Evolutionary conservation across 2,329 filamentous ascomycete species (phyloP), one percentile per base, ranked within the genome.

Genomic region (Fusarium pilosicola): DNA sequence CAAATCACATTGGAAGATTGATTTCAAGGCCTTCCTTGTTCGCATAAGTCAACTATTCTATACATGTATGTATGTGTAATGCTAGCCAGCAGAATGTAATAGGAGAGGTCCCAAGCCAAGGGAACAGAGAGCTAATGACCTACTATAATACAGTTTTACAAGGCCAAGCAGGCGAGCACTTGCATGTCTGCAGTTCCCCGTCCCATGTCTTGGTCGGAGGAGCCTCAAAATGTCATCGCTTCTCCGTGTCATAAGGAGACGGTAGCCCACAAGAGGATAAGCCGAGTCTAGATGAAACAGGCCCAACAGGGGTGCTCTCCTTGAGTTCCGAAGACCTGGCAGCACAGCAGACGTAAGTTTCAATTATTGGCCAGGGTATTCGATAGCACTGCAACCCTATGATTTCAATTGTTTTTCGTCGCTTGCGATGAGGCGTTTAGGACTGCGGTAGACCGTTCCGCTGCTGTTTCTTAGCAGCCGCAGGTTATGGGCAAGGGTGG

Each of bases 21-120:
- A 65, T 74, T 74, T 66, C 72, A 73, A 70, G 72, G 71, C 49
- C 57, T 66, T 70, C 68, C 72, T 70, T 74, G 72, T 51, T 68
- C 62, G 71, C 68, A 65, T 62, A 71, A 68, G 71, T 62, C 39
- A 24, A 49, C 39, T 30, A 59, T 28, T 48, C 49, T 57, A 38
- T 38, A 24, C 26, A 44, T 34, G 32, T 49, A 38, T 38, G 22
- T n/a, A 44, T 38, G 22, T n/a, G 22, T 22, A 51, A 46, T 34
- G 38, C 20, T 22, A 48, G 26, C 26, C 24, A 58, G 41, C 20
- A 48, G 30, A 54, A 26, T 24, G 20, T 34, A 24, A 51, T 46
- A 65, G 30, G 39, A n/a, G 38, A 49, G 34, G 26, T 15, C n/a
- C 30, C 30, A 52, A 26, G n/a, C 17, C 48, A 52, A 15, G 30